Base-by-base conservation (phyloP, 495 filamentous ascomycete genomes). In the Penicillium chermesinum region DNA sequence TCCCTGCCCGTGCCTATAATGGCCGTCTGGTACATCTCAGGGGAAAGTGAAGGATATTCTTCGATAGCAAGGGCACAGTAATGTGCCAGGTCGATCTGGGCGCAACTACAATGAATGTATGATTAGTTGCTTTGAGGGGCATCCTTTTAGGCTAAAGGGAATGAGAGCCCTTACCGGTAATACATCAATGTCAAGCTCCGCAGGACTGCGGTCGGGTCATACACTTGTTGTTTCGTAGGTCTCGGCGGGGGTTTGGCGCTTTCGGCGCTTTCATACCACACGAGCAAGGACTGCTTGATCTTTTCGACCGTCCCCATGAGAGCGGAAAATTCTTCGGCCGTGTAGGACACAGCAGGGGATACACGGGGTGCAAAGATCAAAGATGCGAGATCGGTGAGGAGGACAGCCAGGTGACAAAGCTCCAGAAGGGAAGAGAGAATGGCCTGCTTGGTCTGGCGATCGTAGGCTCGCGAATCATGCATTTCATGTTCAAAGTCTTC, bases 171-270 rank as follows among this genome's bases (percentile, higher is more conserved):
- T 54, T 62, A 77, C 74, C 72, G 64, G 46, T 75, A 78, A 37
- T 73, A 74, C 71, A 76, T 78, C 38, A 69, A 73, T 40, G 74
- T 74, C 38, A 75, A 48, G 25, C 72, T 72, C 6, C 63, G 67
- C 41, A 75, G 68, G 13, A 67, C 34, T 10, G 61, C 58, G 16
- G 71, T 61, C 5, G 69, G 65, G 22, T 74, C 65, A 41, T 58
- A 59, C 20, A 5, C 2, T 21, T 36, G 32, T 4, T 32, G 35
- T 2, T 12, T 13, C 9, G 3, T 38, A 13, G 15, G 15, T 6
- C 4, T 13, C 7, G 45, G 16, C 36, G 32, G 6, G 10, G 53
- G 38, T 10, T 48, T 44, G 5, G 48, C 45, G 14, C 52, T 40
- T 3, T 35, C 4, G 5, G 48, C 45, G 14, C 52, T 40, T 3